Evolutionary conservation across 768 basidiomycete genomes (phyloP).

Genomic region (Phylloporus arenicola): DNA sequence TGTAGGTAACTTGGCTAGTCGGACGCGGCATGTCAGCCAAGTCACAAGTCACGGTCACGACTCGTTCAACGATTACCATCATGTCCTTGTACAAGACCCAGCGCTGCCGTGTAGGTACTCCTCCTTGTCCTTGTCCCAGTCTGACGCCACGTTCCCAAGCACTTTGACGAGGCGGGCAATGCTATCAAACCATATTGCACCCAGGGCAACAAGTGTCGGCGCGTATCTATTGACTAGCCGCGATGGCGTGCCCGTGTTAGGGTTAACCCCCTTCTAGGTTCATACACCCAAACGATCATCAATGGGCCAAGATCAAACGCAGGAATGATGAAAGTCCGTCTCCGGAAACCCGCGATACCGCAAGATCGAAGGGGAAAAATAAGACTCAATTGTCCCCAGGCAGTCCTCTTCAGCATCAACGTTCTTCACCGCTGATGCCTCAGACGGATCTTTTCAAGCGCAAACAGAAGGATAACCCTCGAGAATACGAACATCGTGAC

Average conservation of each 20-base stretch:
- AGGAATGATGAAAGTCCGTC: conserved; percentile 14
- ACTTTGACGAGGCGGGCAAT: conserved; percentile 43
- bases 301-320: conserved; percentile 32
- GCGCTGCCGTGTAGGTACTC: conserved; percentile 41
- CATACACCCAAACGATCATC: conserved; percentile 45
- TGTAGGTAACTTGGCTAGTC: no score
- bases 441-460: conserved; percentile 42
- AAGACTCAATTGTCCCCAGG: conserved; percentile 15
- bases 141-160: conserved; percentile 31
- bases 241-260: conserved; percentile 3
- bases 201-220: conserved; percentile 49
- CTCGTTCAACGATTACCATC: conserved; percentile 1
- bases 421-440: conserved; percentile 36
- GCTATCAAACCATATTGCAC: conserved; percentile 40
- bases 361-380: conserved; percentile 22
- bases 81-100: conserved; percentile 41
- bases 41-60: conserved; percentile 20
- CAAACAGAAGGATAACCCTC: conserved; percentile 20
- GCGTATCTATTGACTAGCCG: conserved; percentile 17
- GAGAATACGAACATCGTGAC: conserved; percentile 21
- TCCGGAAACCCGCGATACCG: conserved; percentile 18
- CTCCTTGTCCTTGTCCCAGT: conserved; percentile 3
- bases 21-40: neutral
- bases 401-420: conserved; percentile 16
- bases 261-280: conserved; percentile 31